Percentiles rank a stretch among this genome's conserved stretches.
These are phyloP conservation scores for Panicum virgatum DNA, from an alignment of 202 grass and related monocot species.

Conservation along the genomic window DNA sequence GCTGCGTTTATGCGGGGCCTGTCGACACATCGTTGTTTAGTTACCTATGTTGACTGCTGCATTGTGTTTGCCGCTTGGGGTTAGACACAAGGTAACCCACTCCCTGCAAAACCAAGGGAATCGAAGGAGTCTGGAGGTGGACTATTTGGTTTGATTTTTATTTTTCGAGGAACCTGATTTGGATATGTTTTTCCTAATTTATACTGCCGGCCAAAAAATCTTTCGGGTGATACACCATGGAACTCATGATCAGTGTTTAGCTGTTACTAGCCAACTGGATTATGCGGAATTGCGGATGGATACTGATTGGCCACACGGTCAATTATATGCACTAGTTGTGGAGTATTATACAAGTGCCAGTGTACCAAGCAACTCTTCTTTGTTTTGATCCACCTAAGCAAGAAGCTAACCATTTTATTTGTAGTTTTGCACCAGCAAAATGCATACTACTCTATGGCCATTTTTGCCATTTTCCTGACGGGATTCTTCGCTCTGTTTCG, in stretches of 20 bases:
- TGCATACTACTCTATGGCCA: neutral
- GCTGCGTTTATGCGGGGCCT: neutral
- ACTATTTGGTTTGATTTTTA: neutral
- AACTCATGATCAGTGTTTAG: neutral
- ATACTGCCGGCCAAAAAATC: neutral
- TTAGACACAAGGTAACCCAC: neutral
- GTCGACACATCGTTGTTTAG: neutral
- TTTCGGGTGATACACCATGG: neutral
- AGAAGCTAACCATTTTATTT: neutral
- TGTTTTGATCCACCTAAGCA: neutral
- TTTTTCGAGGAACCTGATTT: too few species aligned
- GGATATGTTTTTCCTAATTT: too few species aligned
- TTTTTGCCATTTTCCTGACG: neutral
- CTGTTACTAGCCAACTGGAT: neutral
- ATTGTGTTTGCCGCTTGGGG: neutral
- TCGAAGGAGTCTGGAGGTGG: too few species aligned
- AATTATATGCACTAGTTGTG: neutral
- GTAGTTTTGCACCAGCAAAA: neutral
- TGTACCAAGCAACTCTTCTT: neutral
- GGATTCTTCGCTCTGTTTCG: neutral
- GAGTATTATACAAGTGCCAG: too few species aligned
- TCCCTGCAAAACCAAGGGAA: neutral
- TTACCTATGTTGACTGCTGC: neutral
- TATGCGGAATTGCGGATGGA: neutral
- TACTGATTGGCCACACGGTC: neutral